Evolutionary conservation across 768 basidiomycete genomes (phyloP).

Genomic region (Termitomyces sp.): DNA sequence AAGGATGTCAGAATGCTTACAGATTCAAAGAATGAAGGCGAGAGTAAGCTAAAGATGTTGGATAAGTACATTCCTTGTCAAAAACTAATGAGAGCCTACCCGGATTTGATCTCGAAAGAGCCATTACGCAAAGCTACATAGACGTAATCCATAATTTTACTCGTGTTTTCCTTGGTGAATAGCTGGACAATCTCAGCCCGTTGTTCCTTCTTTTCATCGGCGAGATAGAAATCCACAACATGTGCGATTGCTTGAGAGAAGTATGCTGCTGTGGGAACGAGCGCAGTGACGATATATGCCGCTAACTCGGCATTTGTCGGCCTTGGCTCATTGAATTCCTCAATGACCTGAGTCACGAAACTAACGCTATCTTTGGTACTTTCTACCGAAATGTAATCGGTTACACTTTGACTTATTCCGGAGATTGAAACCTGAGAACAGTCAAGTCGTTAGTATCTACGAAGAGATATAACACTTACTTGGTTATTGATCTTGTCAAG

Average conservation of each 20-base stretch:
- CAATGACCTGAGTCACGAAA: slow-evolving; percentile 27
- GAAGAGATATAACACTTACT: slow-evolving; percentile 13
- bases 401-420: background rate
- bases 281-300: slow-evolving; percentile 44
- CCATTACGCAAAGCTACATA: slow-evolving; percentile 39
- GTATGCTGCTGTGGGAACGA: slow-evolving; percentile 49
- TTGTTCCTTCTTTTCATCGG: slow-evolving; percentile 27
- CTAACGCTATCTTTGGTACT: slow-evolving; percentile 19
- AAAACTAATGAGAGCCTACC: background rate
- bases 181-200: slow-evolving; percentile 36
- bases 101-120: background rate
- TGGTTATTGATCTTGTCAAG: slow-evolving; percentile 20
- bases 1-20: slow-evolving; percentile 17
- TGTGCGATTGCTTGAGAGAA: slow-evolving; percentile 53
- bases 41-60: slow-evolving; percentile 21
- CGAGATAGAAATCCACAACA: slow-evolving; percentile 58
- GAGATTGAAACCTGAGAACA: background rate
- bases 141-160: slow-evolving; percentile 36
- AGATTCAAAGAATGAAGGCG: slow-evolving; percentile 33
- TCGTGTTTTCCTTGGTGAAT: slow-evolving; percentile 18
- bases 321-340: slow-evolving; percentile 11
- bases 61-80: background rate
- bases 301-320: slow-evolving; percentile 33
- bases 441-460: background rate
- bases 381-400: slow-evolving; percentile 14